phyloP scores from a whole-genome alignment of 2,329 filamentous ascomycete species.

The Colletotrichum australisinense region DNA sequence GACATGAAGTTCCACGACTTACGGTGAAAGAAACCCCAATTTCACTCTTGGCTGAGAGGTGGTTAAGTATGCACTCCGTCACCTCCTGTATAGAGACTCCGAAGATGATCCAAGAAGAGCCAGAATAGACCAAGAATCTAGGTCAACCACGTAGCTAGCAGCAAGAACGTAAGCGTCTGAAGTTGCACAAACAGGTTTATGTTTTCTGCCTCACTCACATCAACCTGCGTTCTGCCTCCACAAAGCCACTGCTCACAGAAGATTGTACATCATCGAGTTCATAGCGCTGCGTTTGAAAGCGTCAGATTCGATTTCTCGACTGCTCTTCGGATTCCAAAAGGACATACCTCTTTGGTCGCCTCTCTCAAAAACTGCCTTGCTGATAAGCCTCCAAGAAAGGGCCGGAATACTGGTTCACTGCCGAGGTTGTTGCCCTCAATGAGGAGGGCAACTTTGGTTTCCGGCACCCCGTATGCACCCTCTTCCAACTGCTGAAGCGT shows the following conservation, averaged over 20 bases:
- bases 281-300: neutral
- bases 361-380: neutral
- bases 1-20: no score
- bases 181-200: no score
- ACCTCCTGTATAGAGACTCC: neutral
- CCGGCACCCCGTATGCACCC: fast-evolving
- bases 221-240: neutral
- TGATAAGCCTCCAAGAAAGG: neutral
- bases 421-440: neutral
- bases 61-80: neutral
- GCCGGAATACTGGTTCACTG: neutral
- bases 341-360: neutral
- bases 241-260: neutral
- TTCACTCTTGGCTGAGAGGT: neutral
- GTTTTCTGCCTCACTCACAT: neutral
- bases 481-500: neutral
- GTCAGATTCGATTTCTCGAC: no score
- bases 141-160: neutral
- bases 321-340: no score
- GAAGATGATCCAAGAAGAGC: neutral
- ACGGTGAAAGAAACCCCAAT: neutral
- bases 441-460: neutral
- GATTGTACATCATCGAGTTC: neutral
- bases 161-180: no score
- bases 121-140: neutral